Evolutionary conservation across 2,329 filamentous ascomycete species (phyloP), one percentile per base, ranked within the genome.

Genomic region (Fusarium lyarnte): DNA sequence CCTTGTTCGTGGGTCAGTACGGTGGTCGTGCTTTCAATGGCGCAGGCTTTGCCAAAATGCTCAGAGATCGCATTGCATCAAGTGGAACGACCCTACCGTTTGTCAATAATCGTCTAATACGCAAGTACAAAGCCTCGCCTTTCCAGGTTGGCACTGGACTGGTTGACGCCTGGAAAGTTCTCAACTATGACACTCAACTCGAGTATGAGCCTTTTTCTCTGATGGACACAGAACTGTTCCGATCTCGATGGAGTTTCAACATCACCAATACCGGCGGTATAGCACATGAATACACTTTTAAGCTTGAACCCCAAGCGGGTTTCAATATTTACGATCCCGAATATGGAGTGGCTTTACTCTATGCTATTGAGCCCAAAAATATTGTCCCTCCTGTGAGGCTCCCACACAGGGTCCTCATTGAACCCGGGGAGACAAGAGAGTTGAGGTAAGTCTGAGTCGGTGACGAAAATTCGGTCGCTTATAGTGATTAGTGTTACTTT

Each of bases 111-210:
- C 58, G 52, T 5, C 70, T 75, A 41, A 64, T 67, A 27, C 69
- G 55, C 39, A 74, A 76, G 35, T 72, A 70, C 38, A 79, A 72
- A 16, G 80, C 81, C 3, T 79, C 81, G 1, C 78, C 79, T 10
- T 82, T 81, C 36, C 87, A 80, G 77, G 82, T 82, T 63, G 86
- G 87, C 27, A 85, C 81, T 14, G 87, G 86, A 5, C 77, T 87
- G 49, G 79, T 87, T 23, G 81, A 87, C 62, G 85, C 84, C 8
- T 82, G 80, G 68, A 84, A 85, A 55, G 80, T 86, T 8, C 77
- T 87, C 14, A 79, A 82, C 33, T 82, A 84, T 46, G 81, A 78
- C 6, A 82, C 81, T 1, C 75, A 81, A 36, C 67, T 82, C 12
- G 73, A 72, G n/a, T 84, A 82, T 19, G 80, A 82, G 35, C 83